Evolutionary conservation across 2,329 filamentous ascomycete genomes (phyloP), one percentile per base, ranked within the genome.

Genomic region (Claviceps sp.): DNA sequence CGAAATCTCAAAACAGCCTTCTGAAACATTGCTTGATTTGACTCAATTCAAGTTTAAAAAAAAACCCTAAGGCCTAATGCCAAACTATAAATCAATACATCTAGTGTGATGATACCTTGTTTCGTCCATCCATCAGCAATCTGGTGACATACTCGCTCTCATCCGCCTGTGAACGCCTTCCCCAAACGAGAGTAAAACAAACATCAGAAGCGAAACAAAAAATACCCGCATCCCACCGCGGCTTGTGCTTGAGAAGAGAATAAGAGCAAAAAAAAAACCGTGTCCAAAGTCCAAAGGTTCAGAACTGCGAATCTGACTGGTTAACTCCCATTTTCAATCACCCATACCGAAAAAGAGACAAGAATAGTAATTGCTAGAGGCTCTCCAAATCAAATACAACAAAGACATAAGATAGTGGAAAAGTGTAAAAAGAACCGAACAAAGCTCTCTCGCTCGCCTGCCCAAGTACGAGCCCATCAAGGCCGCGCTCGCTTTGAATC

Each of bases 401-500:
- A 16, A 40, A 17, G 6, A 40, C 38, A 40, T 40, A 17, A 22
- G 14, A 14, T 14, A 16, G 22, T 13, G 38, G 26, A 26, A 44
- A 50, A 43, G 11, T 29, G 23, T 7, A 8, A 9, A 11, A 22
- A 47, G 11, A 37, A 14, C 9, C 2, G 16, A 47, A 14, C 34
- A 47, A 5, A 17, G 9, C 45, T 22, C 5, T 47, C 11, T 6
- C 16, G n/a, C 9, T 22, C 37, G 22, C n/a, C 44, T 20, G 5
- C 26, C 8, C 11, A 5, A 14, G 34, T 17, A 8, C n/a, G 6
- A 26, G 2, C 8, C 7, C 14, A 23, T 58, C 56, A 71, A 45
- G 61, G 61, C 23, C 68, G 68, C 44, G 60, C 60, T 51, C 68
- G 66, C 60, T 71, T 71, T 23, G 67, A 52, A 29, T 59, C 56